Evolutionary conservation across 2,329 filamentous ascomycete genomes (phyloP).

Genomic region (Dichotomopilus funicola): DNA sequence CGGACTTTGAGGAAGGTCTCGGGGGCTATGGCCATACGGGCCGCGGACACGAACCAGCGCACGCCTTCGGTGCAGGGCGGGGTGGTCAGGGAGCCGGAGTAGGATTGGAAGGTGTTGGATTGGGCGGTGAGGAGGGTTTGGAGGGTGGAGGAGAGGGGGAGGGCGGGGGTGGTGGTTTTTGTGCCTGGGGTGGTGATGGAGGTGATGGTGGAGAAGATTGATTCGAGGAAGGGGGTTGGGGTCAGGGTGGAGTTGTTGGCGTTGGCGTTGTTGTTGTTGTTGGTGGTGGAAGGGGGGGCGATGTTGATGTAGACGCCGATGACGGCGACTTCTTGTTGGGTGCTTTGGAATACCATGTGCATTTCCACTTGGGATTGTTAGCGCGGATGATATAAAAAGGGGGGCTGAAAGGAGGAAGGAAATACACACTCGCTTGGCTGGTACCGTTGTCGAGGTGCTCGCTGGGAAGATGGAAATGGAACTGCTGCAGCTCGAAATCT

Average conservation of each 20-base stretch:
- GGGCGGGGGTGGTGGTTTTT: conserved; percentile 33
- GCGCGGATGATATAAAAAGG: neutral
- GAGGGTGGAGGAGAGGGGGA: conserved; percentile 40
- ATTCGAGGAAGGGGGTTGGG: conserved; percentile 39
- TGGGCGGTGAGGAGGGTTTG: conserved; percentile 25
- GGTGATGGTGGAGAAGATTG: conserved; percentile 37
- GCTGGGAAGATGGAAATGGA: conserved; percentile 46
- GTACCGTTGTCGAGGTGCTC: conserved; percentile 41
- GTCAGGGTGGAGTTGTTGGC: conserved; percentile 23
- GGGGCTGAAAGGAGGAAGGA: neutral
- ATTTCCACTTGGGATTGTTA: conserved; percentile 37
- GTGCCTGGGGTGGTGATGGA: conserved; percentile 39
- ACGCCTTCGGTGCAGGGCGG: conserved; percentile 44
- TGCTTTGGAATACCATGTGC: conserved; percentile 53
- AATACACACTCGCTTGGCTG: conserved; percentile 37
- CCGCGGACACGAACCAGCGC: conserved; percentile 41
- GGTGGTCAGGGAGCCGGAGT: conserved; percentile 43
- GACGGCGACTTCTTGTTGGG: conserved; percentile 36
- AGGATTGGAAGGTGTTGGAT: conserved; percentile 35
- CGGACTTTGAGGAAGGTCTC: conserved; percentile 35
- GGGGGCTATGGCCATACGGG: conserved; percentile 34
- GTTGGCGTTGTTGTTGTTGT: conserved; percentile 20
- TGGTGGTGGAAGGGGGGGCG: conserved; percentile 11
- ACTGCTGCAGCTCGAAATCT: conserved; percentile 37
- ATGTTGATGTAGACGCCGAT: conserved; percentile 40